Conservation (phyloP, 1,284 basidiomycete species). For the Rhodotorula mucilaginosa region DNA sequence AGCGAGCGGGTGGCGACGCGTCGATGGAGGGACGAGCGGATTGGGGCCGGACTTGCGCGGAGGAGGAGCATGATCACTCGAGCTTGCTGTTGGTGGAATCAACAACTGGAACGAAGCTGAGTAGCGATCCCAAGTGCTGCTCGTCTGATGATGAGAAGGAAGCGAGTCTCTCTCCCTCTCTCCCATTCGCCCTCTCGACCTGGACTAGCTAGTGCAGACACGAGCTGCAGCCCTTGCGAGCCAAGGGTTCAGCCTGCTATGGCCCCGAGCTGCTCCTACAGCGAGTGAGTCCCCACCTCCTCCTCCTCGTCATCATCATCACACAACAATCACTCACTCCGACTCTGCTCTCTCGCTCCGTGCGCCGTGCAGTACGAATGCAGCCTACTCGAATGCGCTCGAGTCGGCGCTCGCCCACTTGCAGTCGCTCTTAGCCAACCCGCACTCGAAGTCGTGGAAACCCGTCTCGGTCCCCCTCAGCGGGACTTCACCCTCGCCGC, state of each 20-base stretch:
- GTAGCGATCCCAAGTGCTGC: too few species aligned
- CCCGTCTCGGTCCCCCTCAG: conserved; percentile 45
- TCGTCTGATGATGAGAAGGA: too few species aligned
- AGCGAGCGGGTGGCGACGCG: background rate
- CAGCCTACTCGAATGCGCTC: conserved; percentile 33
- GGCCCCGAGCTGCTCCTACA: conserved; percentile 8
- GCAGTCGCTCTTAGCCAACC: conserved; percentile 46
- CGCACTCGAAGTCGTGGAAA: conserved; percentile 51
- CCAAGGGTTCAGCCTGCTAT: background rate
- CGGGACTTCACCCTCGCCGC: conserved; percentile 32
- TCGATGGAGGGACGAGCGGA: background rate
- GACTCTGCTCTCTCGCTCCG: background rate
- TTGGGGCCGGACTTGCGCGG: background rate
- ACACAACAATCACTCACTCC: background rate
- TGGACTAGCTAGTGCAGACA: too few species aligned
- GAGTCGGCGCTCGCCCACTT: conserved; percentile 29
- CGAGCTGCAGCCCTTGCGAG: background rate
- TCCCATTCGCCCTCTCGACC: too few species aligned
- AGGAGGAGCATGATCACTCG: background rate
- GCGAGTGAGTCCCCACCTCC: conserved; percentile 1
- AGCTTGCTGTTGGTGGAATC: background rate
- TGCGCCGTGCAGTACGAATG: conserved; percentile 21
- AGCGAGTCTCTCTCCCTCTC: too few species aligned
- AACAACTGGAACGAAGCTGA: too few species aligned
- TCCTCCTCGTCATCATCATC: background rate